Conservation (phyloP, 345 rosid species). For the Brassica nigra region DNA sequence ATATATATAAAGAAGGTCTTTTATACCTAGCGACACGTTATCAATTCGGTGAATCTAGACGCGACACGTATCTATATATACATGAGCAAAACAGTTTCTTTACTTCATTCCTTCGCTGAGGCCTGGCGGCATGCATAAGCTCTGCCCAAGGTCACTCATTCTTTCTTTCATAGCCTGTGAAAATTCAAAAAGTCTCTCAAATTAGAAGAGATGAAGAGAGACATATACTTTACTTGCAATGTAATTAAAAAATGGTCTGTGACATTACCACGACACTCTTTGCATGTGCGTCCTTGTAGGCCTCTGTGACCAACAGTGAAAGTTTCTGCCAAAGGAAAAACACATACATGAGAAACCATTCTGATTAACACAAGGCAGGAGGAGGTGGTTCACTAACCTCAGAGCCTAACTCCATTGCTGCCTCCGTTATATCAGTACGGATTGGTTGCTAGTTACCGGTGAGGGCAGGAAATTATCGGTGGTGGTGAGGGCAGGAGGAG, state of each 20-base stretch:
- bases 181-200: neutral
- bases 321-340: conserved; percentile 49
- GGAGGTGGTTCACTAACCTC: conserved; percentile 54
- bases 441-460: conserved; percentile 40
- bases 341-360: conserved; percentile 20
- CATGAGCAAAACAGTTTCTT: conserved; percentile 5
- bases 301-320: too few species aligned
- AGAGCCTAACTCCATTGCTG: conserved; percentile 92
- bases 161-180: conserved; percentile 90
- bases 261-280: conserved; percentile 72
- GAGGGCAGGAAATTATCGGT: too few species aligned
- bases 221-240: neutral
- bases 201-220: neutral
- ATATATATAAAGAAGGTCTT: too few species aligned
- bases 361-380: neutral
- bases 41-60: too few species aligned
- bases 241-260: neutral
- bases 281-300: too few species aligned
- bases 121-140: conserved; percentile 93
- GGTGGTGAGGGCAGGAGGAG: too few species aligned
- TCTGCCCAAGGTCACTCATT: conserved; percentile 89
- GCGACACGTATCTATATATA: too few species aligned
- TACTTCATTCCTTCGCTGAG: conserved; percentile 65
- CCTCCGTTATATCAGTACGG: conserved; percentile 70
- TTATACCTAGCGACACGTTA: too few species aligned